Base-by-base conservation (phyloP, 2,329 filamentous ascomycete species). In the Emmonsiellopsis sp. region DNA sequence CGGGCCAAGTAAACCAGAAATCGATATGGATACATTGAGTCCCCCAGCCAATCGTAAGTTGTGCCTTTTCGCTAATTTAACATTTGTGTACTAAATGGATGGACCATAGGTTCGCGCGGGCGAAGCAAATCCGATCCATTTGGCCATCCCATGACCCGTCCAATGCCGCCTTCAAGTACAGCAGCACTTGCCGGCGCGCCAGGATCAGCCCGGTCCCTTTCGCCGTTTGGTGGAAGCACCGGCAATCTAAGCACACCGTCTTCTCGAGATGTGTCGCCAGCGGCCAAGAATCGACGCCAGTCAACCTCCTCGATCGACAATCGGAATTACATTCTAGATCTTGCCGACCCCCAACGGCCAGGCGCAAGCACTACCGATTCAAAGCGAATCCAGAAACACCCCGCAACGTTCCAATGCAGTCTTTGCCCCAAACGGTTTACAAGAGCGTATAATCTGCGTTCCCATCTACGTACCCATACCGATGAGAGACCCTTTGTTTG, bases 401-500 rank as follows among this genome's bases (percentile, higher is more conserved):
- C 93, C 0, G 93, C 93, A 6, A 98, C 91, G 0, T 98, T 97
- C 72, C 91, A 97, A 66, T 98, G 93, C 69, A 87, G 74, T 8
- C 76, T 97, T 7, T 98, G 93, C 63, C 91, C 93, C 0, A 98
- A 98, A 71, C 84, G 89, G 13, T 98, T 98, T 66, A 98, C 93
- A 0, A 82, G 93, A 54, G 93, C 93, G 0, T 98, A 98, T 73
- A 98, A 98, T 65, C 75, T 98, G 52, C 87, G 93, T 11, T 97
- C 92, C 43, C 93, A 98, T 73, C 73, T 97, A 55, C 87, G 93
- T 46, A 98, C 93, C 0, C 93, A 98, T 67, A 98, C 93, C 0
- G 93, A 98, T 64, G 93, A 98, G 75, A 82, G 93, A 47, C 93
- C 93, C 0, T 98, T 97, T 65, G 92, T 97, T 2, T 98, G 93